Evolutionary conservation across 2,329 filamentous ascomycete genomes (phyloP).

Genomic region (Aspergillus sp.): DNA sequence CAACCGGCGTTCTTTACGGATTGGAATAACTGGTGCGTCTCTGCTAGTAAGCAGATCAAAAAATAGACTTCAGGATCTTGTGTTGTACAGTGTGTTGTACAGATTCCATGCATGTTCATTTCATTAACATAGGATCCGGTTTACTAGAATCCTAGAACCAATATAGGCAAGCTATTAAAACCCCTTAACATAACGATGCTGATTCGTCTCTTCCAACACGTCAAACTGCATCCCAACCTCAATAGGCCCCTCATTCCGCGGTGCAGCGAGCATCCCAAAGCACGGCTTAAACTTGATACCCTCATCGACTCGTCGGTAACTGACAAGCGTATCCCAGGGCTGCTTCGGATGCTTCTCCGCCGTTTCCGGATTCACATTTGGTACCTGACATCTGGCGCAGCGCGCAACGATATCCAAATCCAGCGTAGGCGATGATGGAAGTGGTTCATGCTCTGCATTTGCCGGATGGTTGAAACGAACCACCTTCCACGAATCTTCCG

Average conservation of each 20-base stretch:
- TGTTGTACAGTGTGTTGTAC: no score
- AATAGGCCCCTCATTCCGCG: slow-evolving; percentile 47
- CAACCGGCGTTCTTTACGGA: slow-evolving; percentile 61
- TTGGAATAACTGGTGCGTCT: slow-evolving; percentile 64
- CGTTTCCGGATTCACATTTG: slow-evolving; percentile 57
- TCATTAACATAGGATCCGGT: not conserved
- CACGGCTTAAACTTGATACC: slow-evolving; percentile 58
- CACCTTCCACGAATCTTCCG: slow-evolving; percentile 56
- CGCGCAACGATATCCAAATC: slow-evolving; percentile 51
- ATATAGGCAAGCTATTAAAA: slow-evolving; percentile 14
- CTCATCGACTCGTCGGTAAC: slow-evolving; percentile 52
- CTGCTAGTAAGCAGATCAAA: slow-evolving; percentile 36
- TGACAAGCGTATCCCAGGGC: slow-evolving; percentile 56
- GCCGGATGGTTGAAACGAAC: slow-evolving; percentile 29
- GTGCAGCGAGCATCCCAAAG: slow-evolving; percentile 59
- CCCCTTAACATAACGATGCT: slow-evolving; percentile 47
- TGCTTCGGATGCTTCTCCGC: slow-evolving; percentile 50
- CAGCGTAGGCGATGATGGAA: slow-evolving; percentile 15
- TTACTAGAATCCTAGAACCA: not conserved
- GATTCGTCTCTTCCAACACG: slow-evolving; percentile 49
- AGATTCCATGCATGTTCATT: no score
- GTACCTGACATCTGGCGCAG: slow-evolving; percentile 55
- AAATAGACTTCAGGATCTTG: slow-evolving; percentile 11
- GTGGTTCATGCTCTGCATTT: not conserved
- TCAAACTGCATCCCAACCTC: slow-evolving; percentile 53